These are phyloP conservation scores for Nannochloris sp. DNA, from an alignment of 139 green algal genomes.

Conservation along the genomic window DNA sequence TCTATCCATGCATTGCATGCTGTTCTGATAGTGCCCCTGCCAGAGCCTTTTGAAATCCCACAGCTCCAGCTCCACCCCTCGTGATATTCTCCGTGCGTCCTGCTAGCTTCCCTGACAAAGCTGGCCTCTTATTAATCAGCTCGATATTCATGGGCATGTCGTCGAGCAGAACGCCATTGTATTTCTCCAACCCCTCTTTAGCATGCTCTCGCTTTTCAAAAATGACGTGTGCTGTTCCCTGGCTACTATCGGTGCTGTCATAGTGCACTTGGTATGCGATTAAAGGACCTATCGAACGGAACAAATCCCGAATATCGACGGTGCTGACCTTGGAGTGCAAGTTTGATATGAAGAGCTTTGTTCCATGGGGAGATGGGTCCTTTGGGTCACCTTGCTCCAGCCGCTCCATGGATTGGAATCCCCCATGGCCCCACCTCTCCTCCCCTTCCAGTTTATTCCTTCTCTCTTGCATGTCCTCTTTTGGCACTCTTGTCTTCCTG, in stretches of 20 bases:
- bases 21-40: too few relatives aligned
- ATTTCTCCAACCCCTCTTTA: conserved; percentile 21
- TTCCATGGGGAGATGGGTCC: conserved; percentile 7
- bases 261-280: conserved; percentile 27
- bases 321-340: conserved; percentile 45
- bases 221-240: conserved; percentile 40
- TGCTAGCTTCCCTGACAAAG: too few relatives aligned
- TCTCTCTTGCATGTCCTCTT: conserved; percentile 3
- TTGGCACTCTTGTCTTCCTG: background rate
- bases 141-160: conserved; percentile 46
- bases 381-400: background rate
- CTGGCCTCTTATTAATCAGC: conserved; percentile 30
- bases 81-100: too few relatives aligned
- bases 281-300: conserved; percentile 30
- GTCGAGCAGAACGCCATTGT: conserved; percentile 52
- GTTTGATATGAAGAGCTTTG: conserved; percentile 44
- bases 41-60: too few relatives aligned
- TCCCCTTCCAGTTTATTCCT: conserved; percentile 8
- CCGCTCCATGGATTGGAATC: conserved; percentile 4
- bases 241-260: conserved; percentile 27
- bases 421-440: conserved; percentile 32
- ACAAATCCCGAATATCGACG: conserved; percentile 52
- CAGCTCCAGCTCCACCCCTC: too few relatives aligned
- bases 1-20: too few relatives aligned
- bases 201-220: conserved; percentile 25